A percentile compares a stretch with the other conserved stretches of the same genome.
These are phyloP conservation scores for Didymella lethalis DNA, from an alignment of 2,329 filamentous ascomycete species.

Conservation along the genomic window DNA sequence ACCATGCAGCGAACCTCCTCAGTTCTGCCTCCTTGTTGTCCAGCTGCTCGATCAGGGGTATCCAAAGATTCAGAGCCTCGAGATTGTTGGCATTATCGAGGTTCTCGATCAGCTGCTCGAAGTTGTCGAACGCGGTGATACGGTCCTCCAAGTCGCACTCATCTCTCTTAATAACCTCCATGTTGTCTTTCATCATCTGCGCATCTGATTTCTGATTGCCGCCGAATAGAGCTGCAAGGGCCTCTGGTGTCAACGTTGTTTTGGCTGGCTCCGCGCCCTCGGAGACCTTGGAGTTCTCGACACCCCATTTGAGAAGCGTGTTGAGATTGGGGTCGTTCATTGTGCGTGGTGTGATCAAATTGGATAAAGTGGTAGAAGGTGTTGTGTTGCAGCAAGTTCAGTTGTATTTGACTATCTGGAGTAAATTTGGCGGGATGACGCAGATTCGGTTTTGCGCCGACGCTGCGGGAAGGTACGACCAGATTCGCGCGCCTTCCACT, in stretches of 20 bases:
- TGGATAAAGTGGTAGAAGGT: conserved; percentile 3
- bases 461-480: conserved; percentile 29
- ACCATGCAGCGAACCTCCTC: conserved; percentile 90
- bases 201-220: conserved; percentile 73
- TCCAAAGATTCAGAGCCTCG: conserved; percentile 79
- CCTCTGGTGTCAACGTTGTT: conserved; percentile 69
- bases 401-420: conserved; percentile 24
- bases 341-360: conserved; percentile 23
- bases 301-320: conserved; percentile 80
- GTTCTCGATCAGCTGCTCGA: conserved; percentile 39
- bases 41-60: conserved; percentile 76
- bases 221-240: conserved; percentile 78
- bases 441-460: conserved; percentile 27
- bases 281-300: conserved; percentile 66
- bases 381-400: conserved; percentile 15
- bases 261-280: conserved; percentile 39
- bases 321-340: conserved; percentile 72
- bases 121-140: conserved; percentile 38
- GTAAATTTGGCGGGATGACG: conserved; percentile 39
- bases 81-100: conserved; percentile 98
- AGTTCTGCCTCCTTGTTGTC: conserved; percentile 73
- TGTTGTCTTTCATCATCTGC: conserved; percentile 86
- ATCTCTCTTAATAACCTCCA: conserved; percentile 74
- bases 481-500: conserved; percentile 36
- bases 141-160: conserved; percentile 30